Base-by-base conservation (phyloP, 208 protist species). In the Leishmania arabica region DNA sequence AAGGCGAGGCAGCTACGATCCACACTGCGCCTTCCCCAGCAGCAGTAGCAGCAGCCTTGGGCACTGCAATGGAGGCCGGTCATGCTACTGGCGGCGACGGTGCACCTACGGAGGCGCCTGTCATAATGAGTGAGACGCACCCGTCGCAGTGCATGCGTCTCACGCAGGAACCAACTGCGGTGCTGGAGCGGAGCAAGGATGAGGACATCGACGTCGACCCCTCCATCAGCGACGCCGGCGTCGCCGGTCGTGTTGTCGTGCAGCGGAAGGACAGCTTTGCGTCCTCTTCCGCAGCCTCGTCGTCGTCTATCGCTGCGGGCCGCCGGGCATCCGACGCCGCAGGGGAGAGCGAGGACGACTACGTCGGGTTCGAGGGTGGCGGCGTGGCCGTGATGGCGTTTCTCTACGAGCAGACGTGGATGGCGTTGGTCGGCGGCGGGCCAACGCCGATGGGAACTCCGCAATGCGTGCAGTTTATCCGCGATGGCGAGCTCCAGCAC, bases 301-400 rank as follows among this genome's bases (percentile, higher is more conserved):
- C 65, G 31, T 73, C 13, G 69, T 73, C 69, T 27, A 21, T 37
- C 40, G 69, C 69, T 58, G n/a, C n/a, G n/a, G 71, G n/a, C 24
- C n/a, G 2, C 27, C 31, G 13, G n/a, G 34, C 47, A 45, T 31
- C 60, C 31, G 49, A 56, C 27, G 51, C 17, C 7, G 51, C 6
- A n/a, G 71, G 34, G 34, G 53, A 77, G 31, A 34, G 13, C 24
- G 76, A 84, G 24, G 80, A 87, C 11, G 74, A 47, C 51, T 77
- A 24, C 60, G 62, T 89, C 70, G 81, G 77, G 49, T 87, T 90
- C 34, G 45, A 56, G 11, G 89, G 88, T 42, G 85, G 82, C 51
- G 91, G 91, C 19, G 89, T 96, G 62, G 86, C 84, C 56, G 86
- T 86, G 15, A 89, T 96, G 84, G 85, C 92, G 58, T 75, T 96